phyloP scores from a whole-genome alignment of 257 asterid genomes.

The Solanum paucissectum region DNA sequence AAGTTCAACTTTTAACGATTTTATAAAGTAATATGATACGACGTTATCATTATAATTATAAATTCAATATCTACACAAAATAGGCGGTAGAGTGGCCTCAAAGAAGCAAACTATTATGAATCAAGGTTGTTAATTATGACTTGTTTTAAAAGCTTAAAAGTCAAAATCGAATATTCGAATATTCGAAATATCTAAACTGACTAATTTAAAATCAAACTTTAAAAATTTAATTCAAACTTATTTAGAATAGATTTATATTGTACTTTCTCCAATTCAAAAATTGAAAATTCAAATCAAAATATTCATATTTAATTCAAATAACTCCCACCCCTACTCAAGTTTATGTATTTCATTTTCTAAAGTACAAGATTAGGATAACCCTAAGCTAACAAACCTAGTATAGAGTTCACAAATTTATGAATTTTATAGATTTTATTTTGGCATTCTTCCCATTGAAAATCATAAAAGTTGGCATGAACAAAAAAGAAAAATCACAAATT shows the following conservation, averaged over 20 bases:
- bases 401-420: not conserved
- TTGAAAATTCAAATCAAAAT: not conserved
- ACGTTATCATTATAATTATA: not conserved
- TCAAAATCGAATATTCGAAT: not conserved
- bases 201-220: not conserved
- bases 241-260: not conserved
- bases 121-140: not conserved
- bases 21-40: not conserved
- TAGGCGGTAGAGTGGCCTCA: not conserved
- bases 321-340: not conserved
- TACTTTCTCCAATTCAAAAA: not conserved
- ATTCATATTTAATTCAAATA: not conserved
- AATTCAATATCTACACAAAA: not conserved
- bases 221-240: not conserved
- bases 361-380: not conserved
- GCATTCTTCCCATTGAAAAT: not conserved
- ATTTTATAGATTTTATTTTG: not conserved
- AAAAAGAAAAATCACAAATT: not conserved
- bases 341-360: not conserved
- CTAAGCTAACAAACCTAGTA: not conserved
- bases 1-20: not conserved
- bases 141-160: not conserved
- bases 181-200: not conserved
- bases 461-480: not conserved
- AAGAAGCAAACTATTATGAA: not conserved